phyloP scores from a whole-genome alignment of 129 eudicot genomes.

The Lactuca saligna region DNA sequence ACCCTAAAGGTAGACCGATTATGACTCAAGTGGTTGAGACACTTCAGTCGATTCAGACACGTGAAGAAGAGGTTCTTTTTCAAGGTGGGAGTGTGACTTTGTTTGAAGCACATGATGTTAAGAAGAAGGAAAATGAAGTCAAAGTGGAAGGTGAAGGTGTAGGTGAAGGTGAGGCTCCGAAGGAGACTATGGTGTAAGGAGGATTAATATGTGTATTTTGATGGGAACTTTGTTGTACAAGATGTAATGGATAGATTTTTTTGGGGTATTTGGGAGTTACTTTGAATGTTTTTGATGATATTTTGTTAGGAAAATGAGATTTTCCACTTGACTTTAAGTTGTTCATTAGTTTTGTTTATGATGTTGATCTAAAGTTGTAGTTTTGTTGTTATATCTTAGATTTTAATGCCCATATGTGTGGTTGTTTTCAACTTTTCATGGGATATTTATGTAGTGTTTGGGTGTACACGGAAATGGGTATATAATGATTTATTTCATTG shows the following conservation, averaged over 20 bases:
- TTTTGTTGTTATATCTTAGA: background rate
- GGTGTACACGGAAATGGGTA: background rate
- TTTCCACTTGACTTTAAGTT: constrained; percentile 12
- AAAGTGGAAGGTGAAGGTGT: constrained; percentile 7
- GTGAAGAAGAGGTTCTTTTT: constrained; percentile 42
- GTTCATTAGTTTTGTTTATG: constrained; percentile 2
- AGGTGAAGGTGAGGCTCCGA: constrained; percentile 11
- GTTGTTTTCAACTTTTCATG: background rate
- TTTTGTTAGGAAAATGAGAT: constrained; percentile 1
- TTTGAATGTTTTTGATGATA: constrained; percentile 9
- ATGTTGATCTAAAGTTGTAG: background rate
- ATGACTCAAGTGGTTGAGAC: constrained; percentile 79
- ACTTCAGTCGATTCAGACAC: constrained; percentile 63
- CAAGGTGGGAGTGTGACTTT: constrained; percentile 49
- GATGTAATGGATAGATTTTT: constrained; percentile 11
- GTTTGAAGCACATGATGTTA: constrained; percentile 43
- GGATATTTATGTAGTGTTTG: background rate
- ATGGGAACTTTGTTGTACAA: constrained; percentile 30
- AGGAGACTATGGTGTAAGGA: constrained; percentile 24
- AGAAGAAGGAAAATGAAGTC: constrained; percentile 21
- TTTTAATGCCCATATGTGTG: background rate
- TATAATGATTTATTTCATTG: too few relatives aligned
- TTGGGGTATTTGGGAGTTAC: constrained; percentile 4
- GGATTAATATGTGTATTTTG: constrained; percentile 19
- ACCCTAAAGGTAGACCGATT: constrained; percentile 76